Evolutionary conservation across 192 early-diverging fungal genomes (phyloP).

Genomic region (Diversispora epigaea): DNA sequence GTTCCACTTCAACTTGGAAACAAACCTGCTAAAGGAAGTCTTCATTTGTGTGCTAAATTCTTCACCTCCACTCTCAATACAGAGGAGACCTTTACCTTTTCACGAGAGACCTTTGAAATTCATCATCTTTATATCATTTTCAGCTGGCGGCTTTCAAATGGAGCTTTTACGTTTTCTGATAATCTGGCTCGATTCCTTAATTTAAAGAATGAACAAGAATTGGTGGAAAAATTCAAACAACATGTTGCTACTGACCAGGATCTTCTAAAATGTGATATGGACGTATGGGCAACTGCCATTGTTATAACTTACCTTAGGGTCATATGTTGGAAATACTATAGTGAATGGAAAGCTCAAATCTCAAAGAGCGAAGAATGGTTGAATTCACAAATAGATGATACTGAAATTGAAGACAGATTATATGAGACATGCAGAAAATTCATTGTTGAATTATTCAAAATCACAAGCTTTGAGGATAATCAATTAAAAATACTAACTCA

Average conservation of each 20-base stretch:
- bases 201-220: conserved; percentile 3
- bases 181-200: conserved; percentile 19
- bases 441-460: conserved; percentile 3
- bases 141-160: conserved; percentile 6
- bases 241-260: neutral
- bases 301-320: conserved; percentile 1
- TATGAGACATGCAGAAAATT: conserved; percentile 11
- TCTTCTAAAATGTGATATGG: neutral
- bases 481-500: neutral
- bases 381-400: conserved; percentile 7
- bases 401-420: conserved; percentile 22
- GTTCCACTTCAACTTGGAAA: neutral
- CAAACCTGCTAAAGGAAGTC: neutral
- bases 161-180: conserved; percentile 19
- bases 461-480: neutral
- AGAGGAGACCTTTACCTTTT: conserved; percentile 1
- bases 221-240: neutral
- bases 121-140: conserved; percentile 17
- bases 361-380: conserved; percentile 19
- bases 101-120: neutral
- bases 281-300: conserved; percentile 12
- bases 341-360: conserved; percentile 10
- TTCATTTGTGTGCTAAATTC: conserved; percentile 22
- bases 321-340: conserved; percentile 21
- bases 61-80: neutral